Percentiles rank a stretch among this genome's conserved stretches.
Evolutionary conservation across 129 eudicot species (phyloP).

Genomic region (Chrysanthemum seticuspe): DNA sequence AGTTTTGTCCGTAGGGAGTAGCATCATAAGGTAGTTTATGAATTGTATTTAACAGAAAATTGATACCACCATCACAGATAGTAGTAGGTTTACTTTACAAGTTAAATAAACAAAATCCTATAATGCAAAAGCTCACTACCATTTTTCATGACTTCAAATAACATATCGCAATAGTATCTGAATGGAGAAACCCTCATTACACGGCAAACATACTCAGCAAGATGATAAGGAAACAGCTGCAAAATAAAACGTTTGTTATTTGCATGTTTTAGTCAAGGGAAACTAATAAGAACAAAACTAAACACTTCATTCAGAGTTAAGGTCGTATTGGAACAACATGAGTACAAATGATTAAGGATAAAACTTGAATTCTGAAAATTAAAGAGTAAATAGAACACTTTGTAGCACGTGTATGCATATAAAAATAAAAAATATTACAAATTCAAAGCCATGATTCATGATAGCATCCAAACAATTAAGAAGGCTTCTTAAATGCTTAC

Average conservation of each 20-base stretch:
- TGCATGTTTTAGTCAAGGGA: conserved; percentile 16
- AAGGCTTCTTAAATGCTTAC: conserved; percentile 39
- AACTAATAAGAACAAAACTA: not conserved
- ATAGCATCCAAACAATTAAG: not conserved
- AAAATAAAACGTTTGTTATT: conserved; percentile 32
- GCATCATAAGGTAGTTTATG: conserved; percentile 6
- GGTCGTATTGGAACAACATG: conserved; percentile 6
- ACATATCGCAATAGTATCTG: conserved; percentile 94
- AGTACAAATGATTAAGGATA: not conserved
- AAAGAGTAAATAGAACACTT: no score
- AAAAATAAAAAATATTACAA: not conserved
- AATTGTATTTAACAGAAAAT: not conserved
- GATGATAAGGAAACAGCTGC: conserved; percentile 99
- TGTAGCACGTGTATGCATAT: no score
- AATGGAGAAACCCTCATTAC: conserved; percentile 95
- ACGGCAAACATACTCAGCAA: conserved; percentile 94
- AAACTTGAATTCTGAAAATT: no score
- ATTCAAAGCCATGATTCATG: not conserved
- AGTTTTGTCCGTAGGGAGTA: not conserved
- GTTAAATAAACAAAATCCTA: not conserved
- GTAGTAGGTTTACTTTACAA: conserved; percentile 12
- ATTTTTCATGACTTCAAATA: conserved; percentile 97
- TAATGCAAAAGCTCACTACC: conserved; percentile 49
- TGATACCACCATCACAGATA: not conserved
- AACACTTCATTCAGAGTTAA: conserved; percentile 4